Evolutionary conservation across 768 basidiomycete genomes (phyloP).

Genomic region (Russula lepida): DNA sequence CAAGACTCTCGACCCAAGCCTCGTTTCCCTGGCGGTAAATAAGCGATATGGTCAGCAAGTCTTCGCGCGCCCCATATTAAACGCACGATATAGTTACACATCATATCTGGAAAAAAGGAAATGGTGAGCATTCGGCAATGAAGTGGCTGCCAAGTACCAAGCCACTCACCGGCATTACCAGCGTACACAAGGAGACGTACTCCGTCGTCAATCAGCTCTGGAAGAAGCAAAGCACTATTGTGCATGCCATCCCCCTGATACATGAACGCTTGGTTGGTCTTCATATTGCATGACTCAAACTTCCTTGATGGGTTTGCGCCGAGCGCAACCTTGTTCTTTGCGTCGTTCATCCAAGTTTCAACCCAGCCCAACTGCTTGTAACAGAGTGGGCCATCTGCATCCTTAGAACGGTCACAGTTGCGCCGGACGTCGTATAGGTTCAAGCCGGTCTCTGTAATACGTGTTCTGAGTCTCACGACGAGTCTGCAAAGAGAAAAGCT

Average conservation of each 20-base stretch:
- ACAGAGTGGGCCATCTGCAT: slow-evolving; percentile 54
- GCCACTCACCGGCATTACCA: slow-evolving; percentile 54
- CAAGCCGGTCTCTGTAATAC: slow-evolving; percentile 48
- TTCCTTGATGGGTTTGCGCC: slow-evolving; percentile 53
- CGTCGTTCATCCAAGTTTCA: slow-evolving; percentile 79
- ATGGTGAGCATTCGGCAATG: background rate
- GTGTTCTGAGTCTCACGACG: background rate
- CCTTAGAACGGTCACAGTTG: slow-evolving; percentile 60
- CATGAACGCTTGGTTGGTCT: slow-evolving; percentile 74
- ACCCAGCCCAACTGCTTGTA: slow-evolving; percentile 80
- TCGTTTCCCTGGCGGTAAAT: slow-evolving; percentile 54
- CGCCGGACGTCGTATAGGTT: slow-evolving; percentile 87
- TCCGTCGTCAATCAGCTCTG: slow-evolving; percentile 74
- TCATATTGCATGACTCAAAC: slow-evolving; percentile 69
- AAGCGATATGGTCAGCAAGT: background rate
- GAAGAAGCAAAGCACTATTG: slow-evolving; percentile 70
- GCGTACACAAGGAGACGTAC: slow-evolving; percentile 85
- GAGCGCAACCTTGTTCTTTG: slow-evolving; percentile 66
- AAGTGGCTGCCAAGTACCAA: background rate
- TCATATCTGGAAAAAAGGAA: slow-evolving; percentile 38
- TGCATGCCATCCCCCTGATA: slow-evolving; percentile 82
- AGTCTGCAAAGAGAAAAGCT: slow-evolving; percentile 23
- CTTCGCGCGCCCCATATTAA: background rate
- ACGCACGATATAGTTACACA: slow-evolving; percentile 77
- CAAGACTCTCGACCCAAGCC: slow-evolving; percentile 60